Conservation (phyloP, 2,329 filamentous ascomycete species). For the Fusarium avenaceum region DNA sequence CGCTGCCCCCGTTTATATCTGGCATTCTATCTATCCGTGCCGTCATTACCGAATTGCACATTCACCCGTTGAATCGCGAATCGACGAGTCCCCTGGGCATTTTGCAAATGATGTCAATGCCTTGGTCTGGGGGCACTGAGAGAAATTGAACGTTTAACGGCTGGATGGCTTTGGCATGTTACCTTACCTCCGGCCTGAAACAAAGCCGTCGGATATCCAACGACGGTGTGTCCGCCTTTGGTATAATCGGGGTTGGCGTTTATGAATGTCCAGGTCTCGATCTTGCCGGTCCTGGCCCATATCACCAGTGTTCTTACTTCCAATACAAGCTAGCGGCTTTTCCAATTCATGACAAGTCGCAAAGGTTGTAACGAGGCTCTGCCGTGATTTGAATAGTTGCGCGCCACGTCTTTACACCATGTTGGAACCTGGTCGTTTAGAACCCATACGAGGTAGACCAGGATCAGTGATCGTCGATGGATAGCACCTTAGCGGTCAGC, state of each 20-base stretch:
- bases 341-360: constrained; percentile 30
- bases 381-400: constrained; percentile 35
- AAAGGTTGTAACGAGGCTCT: constrained; percentile 28
- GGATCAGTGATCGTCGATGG: constrained; percentile 40
- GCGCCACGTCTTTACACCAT: constrained; percentile 33
- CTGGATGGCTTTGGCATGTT: constrained; percentile 37
- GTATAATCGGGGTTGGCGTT: constrained; percentile 32
- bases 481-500: constrained; percentile 43
- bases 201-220: constrained; percentile 42
- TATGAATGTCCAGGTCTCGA: constrained; percentile 21
- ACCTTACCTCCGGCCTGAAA: constrained; percentile 45
- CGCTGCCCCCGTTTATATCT: constrained; percentile 19
- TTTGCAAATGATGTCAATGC: constrained; percentile 46
- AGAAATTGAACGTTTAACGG: constrained; percentile 32
- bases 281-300: constrained; percentile 17
- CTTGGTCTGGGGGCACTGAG: constrained; percentile 25
- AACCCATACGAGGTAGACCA: constrained; percentile 30
- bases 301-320: constrained; percentile 9
- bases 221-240: constrained; percentile 25
- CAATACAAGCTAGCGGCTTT: constrained; percentile 23
- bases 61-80: constrained; percentile 27
- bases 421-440: constrained; percentile 10
- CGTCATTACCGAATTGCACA: constrained; percentile 45
- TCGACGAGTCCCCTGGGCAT: constrained; percentile 21
- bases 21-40: constrained; percentile 47